These are phyloP conservation scores for Circinella minor DNA, from an alignment of 371 early-diverging fungal species.

Conservation along the genomic window DNA sequence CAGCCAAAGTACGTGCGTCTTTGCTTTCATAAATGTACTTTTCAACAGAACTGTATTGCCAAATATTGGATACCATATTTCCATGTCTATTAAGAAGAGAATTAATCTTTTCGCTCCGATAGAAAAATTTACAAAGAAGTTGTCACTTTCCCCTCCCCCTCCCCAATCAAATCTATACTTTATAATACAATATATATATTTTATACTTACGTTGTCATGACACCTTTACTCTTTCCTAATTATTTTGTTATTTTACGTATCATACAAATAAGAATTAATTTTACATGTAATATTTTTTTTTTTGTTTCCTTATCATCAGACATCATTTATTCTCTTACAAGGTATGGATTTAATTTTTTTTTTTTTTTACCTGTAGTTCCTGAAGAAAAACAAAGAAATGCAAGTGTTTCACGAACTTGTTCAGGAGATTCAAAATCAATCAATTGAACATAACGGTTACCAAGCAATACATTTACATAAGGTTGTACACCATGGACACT, in stretches of 20 bases:
- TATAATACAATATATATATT: no score
- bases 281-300: no score
- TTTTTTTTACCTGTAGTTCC: constrained; percentile 83
- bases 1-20: constrained; percentile 48
- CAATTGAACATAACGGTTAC: constrained; percentile 19
- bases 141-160: neutral
- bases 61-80: constrained; percentile 76
- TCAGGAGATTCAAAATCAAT: constrained; percentile 22
- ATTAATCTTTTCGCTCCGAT: no score
- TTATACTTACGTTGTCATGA: constrained; percentile 65
- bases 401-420: constrained; percentile 46
- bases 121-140: neutral
- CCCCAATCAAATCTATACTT: no score
- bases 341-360: no score
- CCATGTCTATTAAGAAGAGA: constrained; percentile 41
- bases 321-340: no score
- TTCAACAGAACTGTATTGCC: constrained; percentile 54
- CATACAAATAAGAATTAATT: no score
- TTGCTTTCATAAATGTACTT: constrained; percentile 15
- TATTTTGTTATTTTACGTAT: neutral
- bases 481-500: constrained; percentile 43
- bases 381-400: constrained; percentile 80
- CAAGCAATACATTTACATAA: constrained; percentile 24
- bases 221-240: constrained; percentile 70
- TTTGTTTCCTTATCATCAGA: no score